These are phyloP conservation scores for Dactylis glomerata DNA, from an alignment of 176 grass and related monocot genomes.

Conservation along the genomic window DNA sequence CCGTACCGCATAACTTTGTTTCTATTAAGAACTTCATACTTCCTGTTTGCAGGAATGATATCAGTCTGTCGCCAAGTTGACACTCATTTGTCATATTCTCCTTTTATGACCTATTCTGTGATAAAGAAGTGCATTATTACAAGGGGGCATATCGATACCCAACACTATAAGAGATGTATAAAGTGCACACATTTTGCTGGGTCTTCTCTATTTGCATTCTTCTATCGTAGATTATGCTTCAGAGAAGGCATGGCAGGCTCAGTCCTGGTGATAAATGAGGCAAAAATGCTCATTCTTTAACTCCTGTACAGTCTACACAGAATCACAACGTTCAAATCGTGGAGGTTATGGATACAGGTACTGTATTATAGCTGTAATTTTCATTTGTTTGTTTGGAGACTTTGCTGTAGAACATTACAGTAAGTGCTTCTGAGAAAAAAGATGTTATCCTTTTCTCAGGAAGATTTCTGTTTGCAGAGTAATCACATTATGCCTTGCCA, in stretches of 20 bases:
- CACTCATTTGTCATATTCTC: conserved; percentile 12
- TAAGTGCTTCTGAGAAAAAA: conserved; percentile 4
- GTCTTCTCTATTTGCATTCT: conserved; percentile 23
- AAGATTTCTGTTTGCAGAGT: neutral
- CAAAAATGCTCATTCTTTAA: conserved; percentile 18
- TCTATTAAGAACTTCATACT: conserved; percentile 7
- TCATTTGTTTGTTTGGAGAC: neutral
- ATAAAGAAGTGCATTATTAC: conserved; percentile 13
- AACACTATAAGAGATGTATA: conserved; percentile 17
- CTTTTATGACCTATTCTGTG: conserved; percentile 23
- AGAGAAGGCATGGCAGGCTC: neutral
- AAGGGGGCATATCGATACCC: neutral
- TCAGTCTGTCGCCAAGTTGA: conserved; percentile 20
- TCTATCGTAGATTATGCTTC: conserved; percentile 6
- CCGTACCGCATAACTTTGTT: conserved; percentile 35
- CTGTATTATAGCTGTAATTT: neutral
- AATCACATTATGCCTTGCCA: conserved; percentile 2
- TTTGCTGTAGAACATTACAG: conserved; percentile 1
- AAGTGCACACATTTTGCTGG: conserved; percentile 6
- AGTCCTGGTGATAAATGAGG: neutral
- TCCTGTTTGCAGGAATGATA: conserved; percentile 15
- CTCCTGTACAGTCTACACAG: neutral
- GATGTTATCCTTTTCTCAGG: neutral
- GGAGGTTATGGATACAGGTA: conserved; percentile 36
- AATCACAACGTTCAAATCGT: neutral